Evolutionary conservation across 106 monocot species (phyloP).

Genomic region (Amphibolis antarctica): DNA sequence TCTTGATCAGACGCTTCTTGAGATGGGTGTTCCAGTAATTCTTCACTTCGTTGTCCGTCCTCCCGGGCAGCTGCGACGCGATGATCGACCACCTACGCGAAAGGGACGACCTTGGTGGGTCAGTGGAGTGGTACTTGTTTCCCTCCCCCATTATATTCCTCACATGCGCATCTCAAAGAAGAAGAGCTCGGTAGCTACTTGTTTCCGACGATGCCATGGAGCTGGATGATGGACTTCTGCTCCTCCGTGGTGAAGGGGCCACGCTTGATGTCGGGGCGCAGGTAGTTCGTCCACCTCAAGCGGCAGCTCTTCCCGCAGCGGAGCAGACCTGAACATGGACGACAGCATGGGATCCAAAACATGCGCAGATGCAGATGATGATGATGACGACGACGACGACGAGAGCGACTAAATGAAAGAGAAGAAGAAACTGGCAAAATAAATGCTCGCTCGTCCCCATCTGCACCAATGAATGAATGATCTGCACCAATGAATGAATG

Average conservation of each 20-base stretch:
- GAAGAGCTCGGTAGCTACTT: constrained; percentile 25
- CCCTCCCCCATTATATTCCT: background rate
- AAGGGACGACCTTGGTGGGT: background rate
- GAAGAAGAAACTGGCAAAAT: no score
- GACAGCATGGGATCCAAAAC: no score
- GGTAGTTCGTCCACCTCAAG: constrained; percentile 85
- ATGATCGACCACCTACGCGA: constrained; percentile 57
- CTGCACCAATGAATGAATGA: no score
- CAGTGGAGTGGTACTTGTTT: no score
- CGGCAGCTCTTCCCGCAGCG: constrained; percentile 95
- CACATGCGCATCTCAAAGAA: background rate
- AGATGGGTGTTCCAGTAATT: constrained; percentile 74
- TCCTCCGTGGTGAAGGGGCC: constrained; percentile 77
- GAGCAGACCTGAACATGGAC: constrained; percentile 31
- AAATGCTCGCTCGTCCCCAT: no score
- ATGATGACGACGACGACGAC: no score
- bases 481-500: no score
- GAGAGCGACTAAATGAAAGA: no score
- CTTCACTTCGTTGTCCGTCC: constrained; percentile 63
- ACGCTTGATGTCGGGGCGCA: constrained; percentile 85
- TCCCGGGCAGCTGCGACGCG: constrained; percentile 52
- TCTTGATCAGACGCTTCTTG: constrained; percentile 47
- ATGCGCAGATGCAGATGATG: no score
- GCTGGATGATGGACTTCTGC: constrained; percentile 72
- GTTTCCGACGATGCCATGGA: constrained; percentile 83